Percentiles rank a stretch among this genome's conserved stretches.
Conservation (phyloP, 139 green algal species). For the Dunaliella primolecta region DNA sequence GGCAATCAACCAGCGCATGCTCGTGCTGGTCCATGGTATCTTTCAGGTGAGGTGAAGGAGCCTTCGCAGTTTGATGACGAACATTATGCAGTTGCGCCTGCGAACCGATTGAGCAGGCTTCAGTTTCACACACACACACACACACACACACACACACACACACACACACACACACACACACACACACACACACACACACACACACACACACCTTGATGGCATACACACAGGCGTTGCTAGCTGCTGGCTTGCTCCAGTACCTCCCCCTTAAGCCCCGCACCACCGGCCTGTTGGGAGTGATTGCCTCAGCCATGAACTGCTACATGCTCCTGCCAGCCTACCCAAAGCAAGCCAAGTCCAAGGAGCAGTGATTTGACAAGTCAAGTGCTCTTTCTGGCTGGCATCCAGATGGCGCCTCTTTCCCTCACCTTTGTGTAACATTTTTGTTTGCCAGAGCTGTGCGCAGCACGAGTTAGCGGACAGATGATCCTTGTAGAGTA, state of each 20-base stretch:
- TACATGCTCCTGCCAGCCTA: slow-evolving; percentile 76
- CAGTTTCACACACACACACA: too few species aligned
- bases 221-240: slow-evolving; percentile 62
- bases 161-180: too few species aligned
- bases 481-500: too few species aligned
- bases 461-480: too few species aligned
- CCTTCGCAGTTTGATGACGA: too few species aligned
- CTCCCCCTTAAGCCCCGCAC: slow-evolving; percentile 76
- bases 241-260: slow-evolving; percentile 61
- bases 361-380: background rate
- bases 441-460: too few species aligned
- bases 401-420: background rate
- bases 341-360: slow-evolving; percentile 28
- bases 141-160: too few species aligned
- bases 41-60: slow-evolving; percentile 72
- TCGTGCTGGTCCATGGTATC: slow-evolving; percentile 67
- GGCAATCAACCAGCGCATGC: slow-evolving; percentile 58
- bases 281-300: slow-evolving; percentile 70
- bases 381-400: background rate
- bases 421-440: background rate
- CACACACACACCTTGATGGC: too few species aligned
- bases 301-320: slow-evolving; percentile 84
- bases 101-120: too few species aligned
- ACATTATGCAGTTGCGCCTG: too few species aligned
- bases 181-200: too few species aligned